Evolutionary conservation across 768 basidiomycete species (phyloP), one percentile per base, ranked within the genome.

Genomic region (Calocera viscosa): DNA sequence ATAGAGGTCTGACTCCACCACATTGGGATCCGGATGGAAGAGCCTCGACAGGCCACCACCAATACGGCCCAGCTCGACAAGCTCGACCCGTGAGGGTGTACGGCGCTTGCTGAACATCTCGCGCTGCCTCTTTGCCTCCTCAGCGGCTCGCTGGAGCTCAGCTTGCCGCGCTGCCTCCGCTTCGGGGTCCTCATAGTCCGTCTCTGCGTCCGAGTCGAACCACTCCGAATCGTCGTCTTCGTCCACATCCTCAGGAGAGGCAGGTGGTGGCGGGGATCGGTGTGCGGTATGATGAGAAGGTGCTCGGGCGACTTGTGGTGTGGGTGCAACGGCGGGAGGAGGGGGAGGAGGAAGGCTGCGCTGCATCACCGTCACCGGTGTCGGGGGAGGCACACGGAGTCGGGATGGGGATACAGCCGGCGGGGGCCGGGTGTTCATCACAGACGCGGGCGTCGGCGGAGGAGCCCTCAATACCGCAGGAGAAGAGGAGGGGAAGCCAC

Each of bases 1-100:
- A 75, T 84, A 86, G 1, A 86, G 83, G 73, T 86, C 86, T 0
- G 75, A 74, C 3, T 86, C 86, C 71, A 88, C 82, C 33, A 84
- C 77, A 14, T 77, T 72, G 22, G 86, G 85, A 71, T 87, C 82
- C 0, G 89, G 90, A 69, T 90, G 86, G 80, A 91, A 80, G 47
- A 91, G 76, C 74, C 84, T 84, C 30, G 83, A 83, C 65, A 90
- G 76, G 30, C 53, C 47, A 88, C 74, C 2, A 89, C 89, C 10
- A 82, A 82, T 60, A 77, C 75, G 11, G 14, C 65, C 40, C 17
- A 66, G 68, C 76, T 91, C 90, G 68, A 82, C 80, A 72, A 89
- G 63, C 43, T 69, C 63, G 32, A 67, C 53, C 28, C 69, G 69
- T 34, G 70, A 69, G 30, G 66, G 70, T 8, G 68, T 70, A 8